These are phyloP conservation scores for Acorus calamus DNA, from an alignment of 106 monocot species.

Conservation along the genomic window DNA sequence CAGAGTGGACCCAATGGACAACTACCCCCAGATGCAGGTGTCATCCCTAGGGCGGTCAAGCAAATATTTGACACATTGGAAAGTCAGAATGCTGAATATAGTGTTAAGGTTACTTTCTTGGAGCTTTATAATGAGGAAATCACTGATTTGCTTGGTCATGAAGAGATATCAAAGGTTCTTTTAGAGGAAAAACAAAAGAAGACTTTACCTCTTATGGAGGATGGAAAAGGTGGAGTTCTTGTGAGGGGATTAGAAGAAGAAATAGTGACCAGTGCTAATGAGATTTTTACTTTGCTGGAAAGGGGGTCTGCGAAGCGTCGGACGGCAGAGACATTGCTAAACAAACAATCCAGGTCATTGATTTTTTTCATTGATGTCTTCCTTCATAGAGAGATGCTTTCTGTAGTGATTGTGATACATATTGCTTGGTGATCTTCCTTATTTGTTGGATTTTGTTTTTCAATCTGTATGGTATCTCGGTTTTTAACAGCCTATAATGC, in stretches of 20 bases:
- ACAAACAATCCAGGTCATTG: constrained; percentile 91
- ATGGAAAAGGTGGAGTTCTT: constrained; percentile 94
- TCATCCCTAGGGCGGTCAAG: constrained; percentile 92
- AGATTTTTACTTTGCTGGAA: constrained; percentile 89
- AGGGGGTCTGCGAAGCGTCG: constrained; percentile 88
- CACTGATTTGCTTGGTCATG: constrained; percentile 90
- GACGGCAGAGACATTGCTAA: constrained; percentile 92
- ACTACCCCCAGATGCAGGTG: constrained; percentile 80
- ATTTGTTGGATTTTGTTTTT: too few relatives aligned
- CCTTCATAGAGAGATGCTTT: too few relatives aligned
- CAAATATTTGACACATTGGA: constrained; percentile 98
- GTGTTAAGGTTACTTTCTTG: constrained; percentile 93
- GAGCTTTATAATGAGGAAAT: constrained; percentile 99
- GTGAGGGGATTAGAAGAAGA: constrained; percentile 95
- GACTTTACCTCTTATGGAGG: constrained; percentile 87
- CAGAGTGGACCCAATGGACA: constrained; percentile 66
- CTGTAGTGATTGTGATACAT: too few relatives aligned
- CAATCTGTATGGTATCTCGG: too few relatives aligned
- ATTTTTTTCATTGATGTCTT: neutral
- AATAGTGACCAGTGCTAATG: constrained; percentile 76
- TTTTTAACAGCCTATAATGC: too few relatives aligned
- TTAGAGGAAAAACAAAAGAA: constrained; percentile 89
- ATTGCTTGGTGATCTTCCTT: too few relatives aligned
- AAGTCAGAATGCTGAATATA: constrained; percentile 92
- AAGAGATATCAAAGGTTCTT: constrained; percentile 70